Percentiles rank a stretch among this genome's conserved stretches.
Conservation (phyloP, 2,329 filamentous ascomycete genomes). For the Pezicula carpinea region DNA sequence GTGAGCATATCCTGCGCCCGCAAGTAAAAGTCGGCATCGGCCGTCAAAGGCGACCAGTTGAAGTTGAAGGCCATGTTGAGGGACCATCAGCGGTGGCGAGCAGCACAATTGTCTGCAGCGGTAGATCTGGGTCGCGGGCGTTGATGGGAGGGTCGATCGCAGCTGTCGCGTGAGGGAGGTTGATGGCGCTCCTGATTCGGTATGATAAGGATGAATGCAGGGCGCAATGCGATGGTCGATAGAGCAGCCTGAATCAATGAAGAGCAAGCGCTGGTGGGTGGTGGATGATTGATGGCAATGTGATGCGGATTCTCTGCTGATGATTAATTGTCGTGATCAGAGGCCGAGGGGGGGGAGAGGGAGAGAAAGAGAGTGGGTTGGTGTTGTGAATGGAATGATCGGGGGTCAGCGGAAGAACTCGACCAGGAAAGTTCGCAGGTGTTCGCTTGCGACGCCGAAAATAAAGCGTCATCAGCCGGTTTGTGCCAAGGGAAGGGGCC, state of each 20-base stretch:
- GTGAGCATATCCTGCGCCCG: conserved; percentile 92
- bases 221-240: neutral
- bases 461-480: too few species aligned
- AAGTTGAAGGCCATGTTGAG: conserved; percentile 95
- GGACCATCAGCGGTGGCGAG: conserved; percentile 22
- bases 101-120: neutral
- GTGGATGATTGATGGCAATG: neutral
- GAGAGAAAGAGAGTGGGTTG: too few species aligned
- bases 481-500: too few species aligned
- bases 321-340: too few species aligned
- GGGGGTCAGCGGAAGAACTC: too few species aligned
- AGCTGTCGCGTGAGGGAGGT: conserved; percentile 1
- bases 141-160: neutral
- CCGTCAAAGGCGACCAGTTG: conserved; percentile 99
- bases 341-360: too few species aligned
- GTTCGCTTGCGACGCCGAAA: too few species aligned
- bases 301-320: neutral
- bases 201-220: neutral
- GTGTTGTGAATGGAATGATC: too few species aligned
- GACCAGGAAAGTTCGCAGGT: too few species aligned
- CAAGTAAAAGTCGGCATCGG: conserved; percentile 85
- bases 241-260: conserved; percentile 1
- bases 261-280: neutral
- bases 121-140: neutral
- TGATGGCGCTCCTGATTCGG: neutral